These are phyloP conservation scores for Ramaria rubella DNA, from an alignment of 768 basidiomycete genomes.

Conservation along the genomic window DNA sequence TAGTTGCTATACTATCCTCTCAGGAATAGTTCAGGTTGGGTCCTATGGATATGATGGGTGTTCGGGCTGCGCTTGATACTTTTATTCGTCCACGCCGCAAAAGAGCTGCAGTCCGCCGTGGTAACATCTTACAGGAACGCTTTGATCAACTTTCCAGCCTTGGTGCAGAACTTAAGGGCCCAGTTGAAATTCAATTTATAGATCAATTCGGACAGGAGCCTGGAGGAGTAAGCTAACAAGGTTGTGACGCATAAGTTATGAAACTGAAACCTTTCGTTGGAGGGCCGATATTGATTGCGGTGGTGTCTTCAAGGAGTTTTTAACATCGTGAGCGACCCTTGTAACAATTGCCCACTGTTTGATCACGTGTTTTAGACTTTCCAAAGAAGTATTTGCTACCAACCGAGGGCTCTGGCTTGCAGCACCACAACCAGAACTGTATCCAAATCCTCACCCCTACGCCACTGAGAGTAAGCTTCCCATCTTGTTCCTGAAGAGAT, in stretches of 20 bases:
- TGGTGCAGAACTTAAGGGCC: slow-evolving; percentile 73
- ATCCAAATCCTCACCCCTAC: slow-evolving; percentile 89
- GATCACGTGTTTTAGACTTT: slow-evolving; percentile 44
- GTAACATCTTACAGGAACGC: slow-evolving; percentile 80
- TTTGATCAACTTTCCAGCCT: slow-evolving; percentile 65
- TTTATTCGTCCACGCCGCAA: slow-evolving; percentile 17
- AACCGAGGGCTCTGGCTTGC: slow-evolving; percentile 91
- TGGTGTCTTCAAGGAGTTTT: slow-evolving; percentile 96
- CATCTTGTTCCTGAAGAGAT: neutral
- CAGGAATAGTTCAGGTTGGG: neutral
- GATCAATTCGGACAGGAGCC: slow-evolving; percentile 86
- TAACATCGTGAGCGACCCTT: slow-evolving; percentile 48
- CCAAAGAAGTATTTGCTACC: slow-evolving; percentile 91
- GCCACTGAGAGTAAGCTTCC: slow-evolving; percentile 69
- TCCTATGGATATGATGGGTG: neutral
- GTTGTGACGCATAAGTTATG: neutral
- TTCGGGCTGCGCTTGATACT: slow-evolving; percentile 12
- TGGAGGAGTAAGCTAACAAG: slow-evolving; percentile 57
- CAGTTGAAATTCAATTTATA: slow-evolving; percentile 84
- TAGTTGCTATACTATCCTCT: neutral
- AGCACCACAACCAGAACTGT: slow-evolving; percentile 87
- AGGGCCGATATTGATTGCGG: slow-evolving; percentile 94
- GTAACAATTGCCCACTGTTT: neutral
- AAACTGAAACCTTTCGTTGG: neutral
- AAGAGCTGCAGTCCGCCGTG: slow-evolving; percentile 59